Percentiles rank a stretch among this genome's conserved stretches.
Evolutionary conservation across 371 early-diverging fungal genomes (phyloP).

Genomic region (Capillidium heterosporum): DNA sequence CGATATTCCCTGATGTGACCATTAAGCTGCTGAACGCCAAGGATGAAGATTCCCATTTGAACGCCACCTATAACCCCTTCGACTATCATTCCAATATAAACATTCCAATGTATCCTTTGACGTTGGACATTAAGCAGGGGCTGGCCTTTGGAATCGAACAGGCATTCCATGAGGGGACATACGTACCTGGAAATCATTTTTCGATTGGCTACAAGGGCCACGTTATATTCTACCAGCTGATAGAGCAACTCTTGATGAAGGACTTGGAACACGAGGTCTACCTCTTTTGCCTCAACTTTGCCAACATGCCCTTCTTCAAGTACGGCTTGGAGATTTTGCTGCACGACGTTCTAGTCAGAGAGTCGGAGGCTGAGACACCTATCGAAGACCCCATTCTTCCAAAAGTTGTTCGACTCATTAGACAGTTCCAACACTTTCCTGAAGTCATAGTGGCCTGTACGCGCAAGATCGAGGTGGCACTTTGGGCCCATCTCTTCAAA

Average conservation of each 20-base stretch:
- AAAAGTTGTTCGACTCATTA: slow-evolving; percentile 42
- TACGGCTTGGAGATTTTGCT: slow-evolving; percentile 71
- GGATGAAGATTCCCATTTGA: not conserved
- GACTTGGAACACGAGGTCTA: slow-evolving; percentile 1
- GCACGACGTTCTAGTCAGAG: slow-evolving; percentile 65
- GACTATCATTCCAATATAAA: not conserved
- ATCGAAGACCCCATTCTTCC: slow-evolving; percentile 20
- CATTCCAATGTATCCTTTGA: slow-evolving; percentile 16
- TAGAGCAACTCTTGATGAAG: not conserved
- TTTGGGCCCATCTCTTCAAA: slow-evolving; percentile 74
- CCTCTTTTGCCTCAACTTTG: slow-evolving; percentile 18
- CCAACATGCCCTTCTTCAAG: slow-evolving; percentile 52
- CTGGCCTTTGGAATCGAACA: slow-evolving; percentile 64
- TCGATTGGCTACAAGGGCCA: slow-evolving; percentile 46
- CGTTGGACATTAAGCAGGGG: slow-evolving; percentile 51
- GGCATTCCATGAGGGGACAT: slow-evolving; percentile 19
- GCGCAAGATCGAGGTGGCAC: slow-evolving; percentile 70
- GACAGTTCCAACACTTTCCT: slow-evolving; percentile 47
- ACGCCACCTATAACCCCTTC: not conserved
- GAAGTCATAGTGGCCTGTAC: slow-evolving; percentile 80
- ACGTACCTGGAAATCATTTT: slow-evolving; percentile 37
- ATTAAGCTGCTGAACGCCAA: not conserved
- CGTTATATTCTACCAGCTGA: slow-evolving; percentile 1
- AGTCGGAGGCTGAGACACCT: slow-evolving; percentile 26
- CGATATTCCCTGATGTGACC: not conserved